Conservation (phyloP, 306 rosid genomes). For the Cercis canadensis region DNA sequence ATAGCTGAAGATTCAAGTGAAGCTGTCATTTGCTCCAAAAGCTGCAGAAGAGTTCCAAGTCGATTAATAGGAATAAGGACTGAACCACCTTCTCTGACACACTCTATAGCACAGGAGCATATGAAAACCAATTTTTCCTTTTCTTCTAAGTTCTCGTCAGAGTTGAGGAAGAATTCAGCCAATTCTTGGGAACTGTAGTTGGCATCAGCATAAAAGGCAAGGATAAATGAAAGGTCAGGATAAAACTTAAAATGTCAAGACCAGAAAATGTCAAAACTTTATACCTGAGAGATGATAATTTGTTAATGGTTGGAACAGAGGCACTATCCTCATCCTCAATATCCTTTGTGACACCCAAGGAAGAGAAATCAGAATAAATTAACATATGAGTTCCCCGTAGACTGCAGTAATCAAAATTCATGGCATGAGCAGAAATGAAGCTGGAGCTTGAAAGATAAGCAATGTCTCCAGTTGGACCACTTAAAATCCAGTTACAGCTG, state of each 20-base stretch:
- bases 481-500: constrained; percentile 82
- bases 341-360: constrained; percentile 47
- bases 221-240: background rate
- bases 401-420: constrained; percentile 70
- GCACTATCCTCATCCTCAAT: constrained; percentile 43
- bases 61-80: constrained; percentile 76
- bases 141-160: constrained; percentile 67
- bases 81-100: constrained; percentile 77
- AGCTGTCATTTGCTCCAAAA: constrained; percentile 73
- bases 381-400: constrained; percentile 55
- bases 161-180: constrained; percentile 39
- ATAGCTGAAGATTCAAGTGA: constrained; percentile 59
- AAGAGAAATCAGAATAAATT: constrained; percentile 85
- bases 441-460: constrained; percentile 77
- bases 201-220: constrained; percentile 19
- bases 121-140: constrained; percentile 63
- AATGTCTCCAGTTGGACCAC: constrained; percentile 72
- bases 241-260: constrained; percentile 17
- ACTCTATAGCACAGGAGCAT: constrained; percentile 63
- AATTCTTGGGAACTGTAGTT: constrained; percentile 46
- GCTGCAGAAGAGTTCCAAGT: constrained; percentile 70
- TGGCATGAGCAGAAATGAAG: constrained; percentile 74
- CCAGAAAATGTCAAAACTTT: constrained; percentile 19
- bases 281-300: constrained; percentile 52
- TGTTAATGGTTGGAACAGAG: constrained; percentile 32